Evolutionary conservation across 2,329 filamentous ascomycete genomes (phyloP), one percentile per base, ranked within the genome.

Genomic region (Emmonsiellopsis sp.): DNA sequence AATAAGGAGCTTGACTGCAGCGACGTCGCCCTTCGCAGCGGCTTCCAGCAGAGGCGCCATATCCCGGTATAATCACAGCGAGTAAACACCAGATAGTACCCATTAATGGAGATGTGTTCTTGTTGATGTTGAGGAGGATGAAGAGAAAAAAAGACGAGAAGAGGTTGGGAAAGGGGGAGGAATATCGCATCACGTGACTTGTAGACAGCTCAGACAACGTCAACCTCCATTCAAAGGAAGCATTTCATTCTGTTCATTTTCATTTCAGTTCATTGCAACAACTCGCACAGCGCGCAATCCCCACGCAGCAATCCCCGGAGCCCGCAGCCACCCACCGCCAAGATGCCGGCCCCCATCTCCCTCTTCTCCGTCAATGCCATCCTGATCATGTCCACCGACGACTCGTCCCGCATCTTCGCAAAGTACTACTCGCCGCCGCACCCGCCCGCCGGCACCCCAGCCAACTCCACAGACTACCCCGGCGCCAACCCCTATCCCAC

Each of bases 341-440:
- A 55, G 58, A 89, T 90, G 86, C 81, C 85, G 61, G 84, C 85
- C 58, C 82, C 83, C 73, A 83, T 89, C 75, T 86, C 85, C 58
- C 80, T 90, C 44, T 86, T 86, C 75, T 83, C 84, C 64, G 79
- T 90, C 66, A 86, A 87, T 70, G 87, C 87, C 66, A 79, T 91
- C 69, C 78, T 89, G 61, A 83, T 91, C 63, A 84, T 91, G 68
- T 83, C 86, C 65, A 85, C 85, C 57, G 89, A 95, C 73, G 92
- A 97, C 71, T 88, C 88, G 67, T 87, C 87, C 56, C 84, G 92
- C 71, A 88, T 97, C 74, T 89, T 95, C 70, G 83, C 90, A 66
- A 96, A 96, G 78, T 95, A 95, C 81, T 95, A 92, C 78, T 79
- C 77, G 57, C 78, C 84, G 58, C 85, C 85, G 55, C 85, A 88